Base-by-base conservation (phyloP, 2,329 filamentous ascomycete genomes). In the Aspergillus pseudoterreus region DNA sequence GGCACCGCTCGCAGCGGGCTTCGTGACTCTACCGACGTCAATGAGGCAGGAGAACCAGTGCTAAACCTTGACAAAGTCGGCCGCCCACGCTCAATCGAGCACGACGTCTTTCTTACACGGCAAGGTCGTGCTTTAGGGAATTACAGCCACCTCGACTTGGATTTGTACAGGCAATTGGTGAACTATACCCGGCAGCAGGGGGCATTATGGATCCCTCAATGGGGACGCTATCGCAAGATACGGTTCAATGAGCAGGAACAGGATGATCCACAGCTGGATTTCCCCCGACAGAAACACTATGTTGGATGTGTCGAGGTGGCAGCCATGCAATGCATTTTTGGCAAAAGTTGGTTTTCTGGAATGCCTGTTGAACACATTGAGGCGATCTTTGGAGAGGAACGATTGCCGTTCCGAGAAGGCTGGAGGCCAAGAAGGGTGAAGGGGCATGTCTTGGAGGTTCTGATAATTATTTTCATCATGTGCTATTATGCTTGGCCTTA, bases 111-210 rank as follows among this genome's bases (percentile, higher is more conserved):
- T 1, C 17, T 59, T 12, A 57, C 53, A 3, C 55, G 57, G 2
- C 51, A 57, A 27, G 57, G 57, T 49, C 57, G 57, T 24, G 53
- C 42, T 2, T 17, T 57, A n/a, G 57, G 55, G 30, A 51, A 59
- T 39, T 51, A 21, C 36, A 53, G 53, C 19, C 14, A 43, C 9
- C 43, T 51, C 14, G 43, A 57, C 15, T 22, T 43, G 1, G 48
- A 32, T 6, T 48, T 55, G 1, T 51, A 55, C 32, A 35, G 47
- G 3, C 47, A 19, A 17, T 49, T 58, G 3, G 8, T 30, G 12
- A 50, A 19, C 22, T 39, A 1, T 32, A 42, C 14, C 15, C 47
- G 2, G 17, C 21, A 19, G 36, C 17, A 12, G 41, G 22, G 14
- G 8, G 24, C 17, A 5, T 49, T 55, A 24, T 30, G 50, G 9